Evolutionary conservation across 2,329 filamentous ascomycete species (phyloP).

Genomic region (Trichoderma brevicompactum): DNA sequence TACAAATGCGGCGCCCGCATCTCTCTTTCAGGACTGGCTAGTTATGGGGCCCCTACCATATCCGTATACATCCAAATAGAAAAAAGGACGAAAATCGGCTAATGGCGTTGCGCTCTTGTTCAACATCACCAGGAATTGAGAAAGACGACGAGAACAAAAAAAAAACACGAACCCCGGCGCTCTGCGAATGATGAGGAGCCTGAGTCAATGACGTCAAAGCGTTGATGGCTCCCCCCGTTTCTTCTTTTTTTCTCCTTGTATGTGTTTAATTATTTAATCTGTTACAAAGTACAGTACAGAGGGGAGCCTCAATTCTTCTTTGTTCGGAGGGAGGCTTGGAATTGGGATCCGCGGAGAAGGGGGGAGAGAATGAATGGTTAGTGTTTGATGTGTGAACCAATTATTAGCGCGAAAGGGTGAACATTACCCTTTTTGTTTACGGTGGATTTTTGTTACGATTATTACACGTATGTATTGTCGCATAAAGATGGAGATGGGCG

Average conservation of each 20-base stretch:
- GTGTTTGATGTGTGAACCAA: slow-evolving; percentile 2
- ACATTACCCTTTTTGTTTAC: slow-evolving; percentile 1
- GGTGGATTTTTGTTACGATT: background rate
- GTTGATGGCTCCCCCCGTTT: background rate
- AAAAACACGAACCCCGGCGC: background rate
- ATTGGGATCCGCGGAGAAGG: background rate
- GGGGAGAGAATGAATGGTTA: background rate
- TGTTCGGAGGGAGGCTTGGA: background rate
- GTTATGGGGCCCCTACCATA: slow-evolving; percentile 7
- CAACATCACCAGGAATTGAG: slow-evolving; percentile 26
- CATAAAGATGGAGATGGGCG: slow-evolving; percentile 4
- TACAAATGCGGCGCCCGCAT: slow-evolving; percentile 24
- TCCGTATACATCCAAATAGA: background rate
- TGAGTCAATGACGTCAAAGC: too few species aligned
- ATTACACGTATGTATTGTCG: slow-evolving; percentile 7
- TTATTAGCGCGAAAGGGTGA: background rate
- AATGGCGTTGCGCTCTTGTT: slow-evolving; percentile 22
- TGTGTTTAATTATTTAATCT: too few species aligned
- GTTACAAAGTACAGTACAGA: too few species aligned
- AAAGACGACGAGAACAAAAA: slow-evolving; percentile 5
- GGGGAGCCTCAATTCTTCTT: too few species aligned
- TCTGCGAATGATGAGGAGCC: slow-evolving; percentile 3
- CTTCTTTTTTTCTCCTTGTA: background rate
- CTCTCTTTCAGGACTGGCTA: slow-evolving; percentile 29
- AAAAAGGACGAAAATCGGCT: slow-evolving; percentile 12